Evolutionary conservation across 129 eudicot genomes (phyloP), one percentile per base, ranked within the genome.

Genomic region (Erigeron canadensis): DNA sequence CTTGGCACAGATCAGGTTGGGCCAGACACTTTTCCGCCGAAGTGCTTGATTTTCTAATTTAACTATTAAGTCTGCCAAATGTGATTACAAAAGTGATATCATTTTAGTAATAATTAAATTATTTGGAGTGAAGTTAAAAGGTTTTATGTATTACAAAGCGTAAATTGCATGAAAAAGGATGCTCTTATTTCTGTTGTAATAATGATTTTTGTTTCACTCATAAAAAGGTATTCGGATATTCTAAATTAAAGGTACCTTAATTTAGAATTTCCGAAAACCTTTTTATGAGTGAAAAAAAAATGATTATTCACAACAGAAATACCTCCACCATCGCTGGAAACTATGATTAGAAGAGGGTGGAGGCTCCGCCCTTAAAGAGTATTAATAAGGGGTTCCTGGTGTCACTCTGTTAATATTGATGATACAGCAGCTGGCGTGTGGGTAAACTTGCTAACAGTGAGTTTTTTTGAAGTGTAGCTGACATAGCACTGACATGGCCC

Each of bases 401-500:
- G 60, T 48, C n/a, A 67, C 44, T 58, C 44, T 47, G 60, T 48
- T 42, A 21, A 45, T 23, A 22, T 39, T 9, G 18, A 40, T 46
- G 58, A 67, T 47, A 60, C 48, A 59, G 43, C 72, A n/a, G 28
- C 17, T 65, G 17, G 11, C 15, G 7, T 41, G 37, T 64, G 41
- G 16, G 69, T 64, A 13, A 68, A 15, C 11, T 68, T 68, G 5
- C 16, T 9, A 4, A 17, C 37, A n/a, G 34, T 68, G 10, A 34
- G 28, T 8, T 34, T 50, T 50, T 21, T n/a, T 10, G 2, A 68
- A 38, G 41, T 50, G 34, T 28, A 28, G 34, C 34, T 28, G 34
- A 28, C 34, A 21, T 65, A 42, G 54, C 41, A 43, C 68, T 41
- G 70, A 39, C 43, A 19, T 62, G 70, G 55, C 34, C 15, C 39